Base-by-base conservation (phyloP, 805 yeast species). In the Sungouiozyma ichnusensis region DNA sequence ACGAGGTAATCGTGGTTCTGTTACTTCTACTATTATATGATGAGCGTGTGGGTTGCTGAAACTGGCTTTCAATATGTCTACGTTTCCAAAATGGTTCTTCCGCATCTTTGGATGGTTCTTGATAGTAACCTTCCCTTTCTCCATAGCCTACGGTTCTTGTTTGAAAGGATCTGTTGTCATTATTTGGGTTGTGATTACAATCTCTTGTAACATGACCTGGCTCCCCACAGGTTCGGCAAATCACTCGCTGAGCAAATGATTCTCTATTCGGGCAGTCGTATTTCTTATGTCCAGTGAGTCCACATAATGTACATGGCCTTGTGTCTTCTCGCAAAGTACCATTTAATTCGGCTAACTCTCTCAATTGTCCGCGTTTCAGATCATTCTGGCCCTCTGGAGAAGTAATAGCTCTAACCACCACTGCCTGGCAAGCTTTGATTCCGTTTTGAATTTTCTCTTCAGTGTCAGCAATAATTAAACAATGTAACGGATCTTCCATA, bases 321-420 rank as follows among this genome's bases (percentile, higher is more conserved):
- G 71, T 76, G 49, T 81, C 90, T 53, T 85, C 94, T 42, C 97
- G 73, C 37, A 87, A 68, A 0, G 98, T 92, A 62, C 99, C 99
- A 64, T 92, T 94, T 43, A 92, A 69, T 18, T 85, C 81, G 0
- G 99, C 99, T 52, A 92, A 71, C 55, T 90, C 95, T 48, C 95
- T 73, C 45, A 92, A 70, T 62, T 92, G 99, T 36, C 81, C 85
- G 45, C 97, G 71, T 55, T 92, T 92, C 58, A 85, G 71, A 48
- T 86, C 95, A 61, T 90, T 92, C 58, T 85, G 94, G 1, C 95
- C 96, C 48, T 83, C 90, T 2, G 98, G 98, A 0, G 94, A 78
- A 16, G 78, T 72, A 1, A 88, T 83, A 0, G 96, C 96, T 47
- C 80, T 81, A 42, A 83, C 77, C 14, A 94, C 77, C 40, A 92